Evolutionary conservation across 169 alveolate genomes (phyloP), one percentile per base, ranked within the genome.

Genomic region (Cryptosporidium xiaoi): DNA sequence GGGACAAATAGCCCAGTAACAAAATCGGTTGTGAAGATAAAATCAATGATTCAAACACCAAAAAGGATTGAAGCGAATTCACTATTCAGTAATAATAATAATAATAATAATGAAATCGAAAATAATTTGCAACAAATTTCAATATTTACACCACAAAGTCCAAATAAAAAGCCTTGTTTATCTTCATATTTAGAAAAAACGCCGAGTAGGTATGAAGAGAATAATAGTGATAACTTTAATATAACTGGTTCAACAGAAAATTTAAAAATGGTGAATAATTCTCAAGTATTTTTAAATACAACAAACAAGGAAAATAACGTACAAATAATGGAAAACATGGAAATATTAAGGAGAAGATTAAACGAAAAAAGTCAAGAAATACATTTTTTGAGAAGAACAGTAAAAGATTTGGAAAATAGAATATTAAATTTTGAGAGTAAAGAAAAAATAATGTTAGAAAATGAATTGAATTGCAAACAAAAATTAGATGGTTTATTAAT

Each of bases 301-400:
- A 6, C 12, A 34, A 40, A 40, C 48, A 29, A 53, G 8, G 51
- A 20, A 16, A 50, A 69, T 18, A 69, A 55, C n/a, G n/a, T n/a
- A 20, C 48, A 62, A 27, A 5, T 13, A n/a, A 48, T 36, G 3
- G 83, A 69, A 10, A 51, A 65, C 0, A 36, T 27, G 24, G 83
- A 69, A 0, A 69, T 53, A 16, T 53, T 77, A 16, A 77, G 71
- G 34, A 77, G 24, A 56, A 56, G 87, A 60, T 48, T 77, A 34
- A 77, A 77, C 44, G 87, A 77, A 18, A 77, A 77, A 50, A 77
- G 27, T 60, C 77, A 77, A 24, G 87, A 77, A 62, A 36, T 60
- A 77, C 87, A 77, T 24, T 77, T 77, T 60, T 62, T 77, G 33
- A 56, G 64, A 51, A 56, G 51, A 13, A 77, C 87, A 46, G 34